phyloP scores from a whole-genome alignment of 2,329 filamentous ascomycete genomes.

The Ophiostoma populinum region DNA sequence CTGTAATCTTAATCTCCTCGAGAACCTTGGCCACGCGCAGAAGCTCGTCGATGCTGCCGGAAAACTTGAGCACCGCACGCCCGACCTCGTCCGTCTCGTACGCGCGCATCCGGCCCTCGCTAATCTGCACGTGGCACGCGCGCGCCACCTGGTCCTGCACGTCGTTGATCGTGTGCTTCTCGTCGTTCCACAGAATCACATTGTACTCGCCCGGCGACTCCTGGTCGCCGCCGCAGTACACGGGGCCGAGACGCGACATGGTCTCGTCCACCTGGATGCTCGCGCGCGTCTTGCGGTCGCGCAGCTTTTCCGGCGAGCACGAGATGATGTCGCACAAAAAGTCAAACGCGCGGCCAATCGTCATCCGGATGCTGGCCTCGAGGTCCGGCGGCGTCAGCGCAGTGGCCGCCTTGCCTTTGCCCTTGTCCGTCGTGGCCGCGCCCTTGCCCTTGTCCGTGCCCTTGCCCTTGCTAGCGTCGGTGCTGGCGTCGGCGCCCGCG shows the following conservation, averaged over 20 bases:
- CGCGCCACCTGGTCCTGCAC: conserved; percentile 79
- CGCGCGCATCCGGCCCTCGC: conserved; percentile 56
- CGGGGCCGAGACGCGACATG: conserved; percentile 56
- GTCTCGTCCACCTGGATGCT: conserved; percentile 69
- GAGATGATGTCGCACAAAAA: conserved; percentile 97
- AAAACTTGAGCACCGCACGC: conserved; percentile 67
- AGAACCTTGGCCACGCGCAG: conserved; percentile 69
- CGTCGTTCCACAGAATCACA: conserved; percentile 89
- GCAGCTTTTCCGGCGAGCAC: conserved; percentile 88
- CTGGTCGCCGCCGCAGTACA: conserved; percentile 54
- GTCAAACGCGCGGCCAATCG: conserved; percentile 70
- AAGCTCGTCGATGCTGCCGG: conserved; percentile 52
- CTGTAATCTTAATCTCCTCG: conserved; percentile 89
- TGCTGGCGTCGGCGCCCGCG: conserved; percentile 23
- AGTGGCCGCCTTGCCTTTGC: conserved; percentile 42
- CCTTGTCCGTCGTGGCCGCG: conserved; percentile 21
- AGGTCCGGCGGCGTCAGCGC: conserved; percentile 54
- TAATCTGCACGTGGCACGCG: conserved; percentile 58
- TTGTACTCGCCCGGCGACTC: conserved; percentile 60
- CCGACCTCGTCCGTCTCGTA: conserved; percentile 82
- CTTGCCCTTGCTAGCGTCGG: too few relatives aligned
- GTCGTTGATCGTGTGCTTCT: conserved; percentile 91
- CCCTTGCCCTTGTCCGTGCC: too few relatives aligned
- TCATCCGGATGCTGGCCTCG: conserved; percentile 62
- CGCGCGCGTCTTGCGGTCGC: conserved; percentile 66